Percentiles rank a stretch among this genome's conserved stretches.
phyloP scores from a whole-genome alignment of 805 yeast species.

The Yamadazyma paraphyllophila region DNA sequence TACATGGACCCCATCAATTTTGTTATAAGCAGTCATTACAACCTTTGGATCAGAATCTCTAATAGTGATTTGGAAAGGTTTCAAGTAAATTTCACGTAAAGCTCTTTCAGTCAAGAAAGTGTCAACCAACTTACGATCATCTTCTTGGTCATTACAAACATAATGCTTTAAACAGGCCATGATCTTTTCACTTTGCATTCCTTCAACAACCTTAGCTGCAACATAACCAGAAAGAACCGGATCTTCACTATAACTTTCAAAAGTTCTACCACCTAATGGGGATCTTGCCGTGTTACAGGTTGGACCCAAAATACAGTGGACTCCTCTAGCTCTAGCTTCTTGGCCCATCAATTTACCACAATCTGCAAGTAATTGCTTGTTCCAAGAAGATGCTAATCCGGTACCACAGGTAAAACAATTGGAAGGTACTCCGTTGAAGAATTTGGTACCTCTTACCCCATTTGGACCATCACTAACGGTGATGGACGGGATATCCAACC shows the following conservation, averaged over 20 bases:
- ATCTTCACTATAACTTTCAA: slow-evolving; percentile 63
- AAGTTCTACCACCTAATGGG: slow-evolving; percentile 62
- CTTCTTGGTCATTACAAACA: slow-evolving; percentile 63
- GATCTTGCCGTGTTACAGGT: slow-evolving; percentile 52
- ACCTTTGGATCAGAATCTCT: slow-evolving; percentile 51
- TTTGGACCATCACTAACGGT: slow-evolving; percentile 61
- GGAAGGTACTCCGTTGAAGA: slow-evolving; percentile 51
- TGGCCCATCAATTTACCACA: slow-evolving; percentile 53
- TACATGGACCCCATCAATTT: slow-evolving; percentile 59
- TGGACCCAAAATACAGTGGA: slow-evolving; percentile 39
- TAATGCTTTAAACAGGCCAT: slow-evolving; percentile 62
- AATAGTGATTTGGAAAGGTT: slow-evolving; percentile 61
- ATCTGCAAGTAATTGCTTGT: slow-evolving; percentile 45
- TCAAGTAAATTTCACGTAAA: slow-evolving; percentile 60
- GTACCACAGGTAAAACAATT: slow-evolving; percentile 65
- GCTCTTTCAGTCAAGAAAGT: slow-evolving; percentile 57
- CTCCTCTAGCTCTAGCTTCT: slow-evolving; percentile 55
- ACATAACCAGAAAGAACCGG: slow-evolving; percentile 48
- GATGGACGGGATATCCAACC: slow-evolving; percentile 46
- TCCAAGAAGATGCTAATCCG: slow-evolving; percentile 56
- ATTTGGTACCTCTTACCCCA: slow-evolving; percentile 59
- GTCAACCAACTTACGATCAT: slow-evolving; percentile 49
- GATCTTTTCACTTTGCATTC: slow-evolving; percentile 51
- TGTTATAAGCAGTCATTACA: slow-evolving; percentile 64
- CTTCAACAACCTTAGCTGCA: slow-evolving; percentile 50